Percentiles rank a stretch among this genome's conserved stretches.
These are phyloP conservation scores for Tremella yokohamensis DNA, from an alignment of 768 basidiomycete genomes.

Conservation along the genomic window DNA sequence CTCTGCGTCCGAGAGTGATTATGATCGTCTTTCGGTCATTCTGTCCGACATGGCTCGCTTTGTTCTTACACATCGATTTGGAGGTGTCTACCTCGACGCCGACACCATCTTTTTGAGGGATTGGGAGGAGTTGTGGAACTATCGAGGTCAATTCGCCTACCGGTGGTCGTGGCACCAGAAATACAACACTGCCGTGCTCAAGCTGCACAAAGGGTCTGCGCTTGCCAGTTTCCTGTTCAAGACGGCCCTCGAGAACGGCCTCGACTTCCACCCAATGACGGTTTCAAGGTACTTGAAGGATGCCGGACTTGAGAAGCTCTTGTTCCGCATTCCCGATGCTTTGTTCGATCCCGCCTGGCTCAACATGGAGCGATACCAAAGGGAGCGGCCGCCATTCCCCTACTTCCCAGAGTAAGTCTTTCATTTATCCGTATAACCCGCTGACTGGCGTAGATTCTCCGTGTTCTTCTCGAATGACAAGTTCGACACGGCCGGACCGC, in stretches of 20 bases:
- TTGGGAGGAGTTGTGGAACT: constrained; percentile 98
- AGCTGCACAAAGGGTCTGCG: constrained; percentile 86
- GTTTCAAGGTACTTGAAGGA: constrained; percentile 87
- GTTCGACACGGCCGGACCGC: constrained; percentile 69
- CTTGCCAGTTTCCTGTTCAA: constrained; percentile 89
- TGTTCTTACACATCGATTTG: constrained; percentile 92
- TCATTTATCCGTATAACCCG: constrained; percentile 7
- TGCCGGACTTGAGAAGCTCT: constrained; percentile 73
- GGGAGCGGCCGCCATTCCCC: constrained; percentile 88
- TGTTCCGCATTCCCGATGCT: constrained; percentile 88
- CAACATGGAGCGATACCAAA: constrained; percentile 85
- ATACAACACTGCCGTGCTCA: constrained; percentile 95
- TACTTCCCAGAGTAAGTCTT: constrained; percentile 75
- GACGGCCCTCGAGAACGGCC: constrained; percentile 79
- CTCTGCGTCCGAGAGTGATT: constrained; percentile 78
- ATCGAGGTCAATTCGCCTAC: constrained; percentile 94
- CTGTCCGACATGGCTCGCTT: constrained; percentile 96
- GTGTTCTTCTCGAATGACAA: constrained; percentile 56
- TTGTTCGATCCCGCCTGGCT: constrained; percentile 97
- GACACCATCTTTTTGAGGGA: constrained; percentile 93
- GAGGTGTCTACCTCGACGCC: constrained; percentile 94
- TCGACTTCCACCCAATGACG: constrained; percentile 98
- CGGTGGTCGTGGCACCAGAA: constrained; percentile 87
- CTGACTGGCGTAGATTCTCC: constrained; percentile 61
- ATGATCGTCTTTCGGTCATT: constrained; percentile 88